Base-by-base conservation (phyloP, 176 grass and related monocot species). In the Oryza longistaminata region DNA sequence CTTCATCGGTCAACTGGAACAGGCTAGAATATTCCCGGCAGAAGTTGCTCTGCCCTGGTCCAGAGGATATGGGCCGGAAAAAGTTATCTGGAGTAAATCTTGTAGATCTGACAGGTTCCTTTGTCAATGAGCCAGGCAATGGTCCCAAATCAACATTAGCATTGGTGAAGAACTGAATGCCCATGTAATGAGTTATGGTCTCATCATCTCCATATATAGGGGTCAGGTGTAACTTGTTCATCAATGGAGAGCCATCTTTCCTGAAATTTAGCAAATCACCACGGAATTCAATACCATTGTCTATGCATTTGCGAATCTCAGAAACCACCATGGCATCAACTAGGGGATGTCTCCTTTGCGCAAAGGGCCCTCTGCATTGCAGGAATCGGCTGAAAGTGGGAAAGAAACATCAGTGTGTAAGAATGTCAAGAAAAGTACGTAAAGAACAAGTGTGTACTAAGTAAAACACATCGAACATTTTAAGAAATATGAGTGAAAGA, bases 181-280 rank as follows among this genome's bases (percentile, higher is more conserved):
- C 91, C 90, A 97, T 97, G 69, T 88, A 76, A 84, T 97, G 94
- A 15, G 94, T 97, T 81, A 92, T 94, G 19, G 37, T 69, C 42
- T 88, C 92, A 58, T 97, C 94, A 88, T 97, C 94, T 46, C 94
- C 94, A 76, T 94, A 97, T 66, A 94, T 97, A 64, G 92, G 94
- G 35, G 66, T 97, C 72, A 97, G 75, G 79, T 97, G 94, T 39
- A 97, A 82, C 42, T n/a, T 89, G 70, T 97, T 94, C 91, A 97
- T 97, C 73, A 97, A 42, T 43, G 94, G 94, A 78, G 90, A 88
- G 11, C 94, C 94, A 86, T 97, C 92, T 81, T 97, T 97, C 60
- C 85, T 93, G 78, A 97, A 97, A 81, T 97, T 97, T 70, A 97
- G 83, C 33, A 97, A 75, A 90, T 97, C 94, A 31, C 94, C 94